Percentiles rank a stretch among this genome's conserved stretches.
phyloP scores from a whole-genome alignment of 805 yeast genomes.

The Kuraishia piskuri region DNA sequence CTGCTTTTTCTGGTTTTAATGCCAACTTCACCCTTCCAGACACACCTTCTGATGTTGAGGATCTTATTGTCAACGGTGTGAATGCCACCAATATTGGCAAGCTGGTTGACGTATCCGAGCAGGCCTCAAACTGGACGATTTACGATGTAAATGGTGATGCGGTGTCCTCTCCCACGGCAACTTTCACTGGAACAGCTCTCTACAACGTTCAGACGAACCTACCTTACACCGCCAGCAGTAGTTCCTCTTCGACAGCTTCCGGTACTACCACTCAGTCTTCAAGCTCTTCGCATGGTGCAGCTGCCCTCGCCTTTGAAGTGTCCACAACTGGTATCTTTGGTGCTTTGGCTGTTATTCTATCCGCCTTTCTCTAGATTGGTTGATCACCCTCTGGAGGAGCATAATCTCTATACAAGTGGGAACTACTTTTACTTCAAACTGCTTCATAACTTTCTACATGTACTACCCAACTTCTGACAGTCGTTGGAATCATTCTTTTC shows the following conservation, averaged over 20 bases:
- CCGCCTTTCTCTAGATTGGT: neutral
- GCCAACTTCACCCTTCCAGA: conserved; percentile 40
- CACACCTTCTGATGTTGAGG: conserved; percentile 33
- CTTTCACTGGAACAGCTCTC: conserved; percentile 25
- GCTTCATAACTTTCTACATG: neutral
- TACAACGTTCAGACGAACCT: conserved; percentile 21
- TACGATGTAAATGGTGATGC: conserved; percentile 24
- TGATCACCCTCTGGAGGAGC: too few relatives aligned
- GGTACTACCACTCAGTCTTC: conserved; percentile 6
- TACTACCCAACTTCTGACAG: neutral
- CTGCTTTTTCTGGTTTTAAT: conserved; percentile 31
- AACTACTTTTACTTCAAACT: too few relatives aligned
- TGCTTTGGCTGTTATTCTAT: neutral
- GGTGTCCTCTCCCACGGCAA: conserved; percentile 27
- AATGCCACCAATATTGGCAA: conserved; percentile 34
- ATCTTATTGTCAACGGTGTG: conserved; percentile 40
- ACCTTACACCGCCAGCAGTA: conserved; percentile 6
- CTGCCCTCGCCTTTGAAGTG: neutral
- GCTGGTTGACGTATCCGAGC: conserved; percentile 30
- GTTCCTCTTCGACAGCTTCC: conserved; percentile 15
- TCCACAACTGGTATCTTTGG: neutral
- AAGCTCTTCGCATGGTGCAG: conserved; percentile 3
- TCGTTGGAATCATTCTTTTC: neutral
- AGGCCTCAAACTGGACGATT: conserved; percentile 21
- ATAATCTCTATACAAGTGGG: too few relatives aligned